Percentiles rank a stretch among this genome's conserved stretches.
Evolutionary conservation across 805 yeast genomes (phyloP).

Genomic region (Starmerella floris): DNA sequence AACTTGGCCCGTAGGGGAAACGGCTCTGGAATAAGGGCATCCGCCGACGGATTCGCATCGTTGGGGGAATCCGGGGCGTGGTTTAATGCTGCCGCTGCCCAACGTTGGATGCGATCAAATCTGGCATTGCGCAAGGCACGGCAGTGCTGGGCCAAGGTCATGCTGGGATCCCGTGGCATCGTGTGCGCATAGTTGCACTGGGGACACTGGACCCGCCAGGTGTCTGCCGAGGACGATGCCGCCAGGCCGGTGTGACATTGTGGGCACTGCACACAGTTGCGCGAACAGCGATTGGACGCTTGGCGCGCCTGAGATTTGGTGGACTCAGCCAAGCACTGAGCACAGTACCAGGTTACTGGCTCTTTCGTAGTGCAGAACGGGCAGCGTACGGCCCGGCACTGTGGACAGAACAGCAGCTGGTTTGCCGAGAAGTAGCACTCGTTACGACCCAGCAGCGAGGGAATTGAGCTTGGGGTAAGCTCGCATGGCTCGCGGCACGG

Average conservation of each 20-base stretch:
- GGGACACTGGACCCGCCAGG: not conserved
- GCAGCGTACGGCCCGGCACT: conserved; percentile 28
- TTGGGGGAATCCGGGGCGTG: too few relatives aligned
- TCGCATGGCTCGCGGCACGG: conserved; percentile 13
- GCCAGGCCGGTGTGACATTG: conserved; percentile 22
- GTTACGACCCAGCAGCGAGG: conserved; percentile 1
- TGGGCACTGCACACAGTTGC: conserved; percentile 30
- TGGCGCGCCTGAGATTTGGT: conserved; percentile 21
- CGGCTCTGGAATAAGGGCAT: too few relatives aligned
- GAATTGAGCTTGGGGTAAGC: conserved; percentile 2
- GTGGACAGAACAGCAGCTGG: conserved; percentile 28
- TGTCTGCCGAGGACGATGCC: too few relatives aligned
- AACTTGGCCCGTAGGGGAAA: conserved; percentile 23
- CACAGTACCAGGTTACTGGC: conserved; percentile 28
- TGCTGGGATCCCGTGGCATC: not conserved
- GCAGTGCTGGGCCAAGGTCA: not conserved
- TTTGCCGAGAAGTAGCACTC: conserved; percentile 22
- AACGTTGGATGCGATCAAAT: not conserved
- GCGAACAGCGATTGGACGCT: conserved; percentile 23
- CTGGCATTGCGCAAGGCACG: not conserved
- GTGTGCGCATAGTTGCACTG: too few relatives aligned
- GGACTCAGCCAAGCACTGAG: conserved; percentile 28
- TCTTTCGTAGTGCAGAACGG: conserved; percentile 28
- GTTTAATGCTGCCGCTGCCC: too few relatives aligned
- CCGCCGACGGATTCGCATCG: too few relatives aligned